Conservation (phyloP, 768 basidiomycete species). For the Russula lepida region DNA sequence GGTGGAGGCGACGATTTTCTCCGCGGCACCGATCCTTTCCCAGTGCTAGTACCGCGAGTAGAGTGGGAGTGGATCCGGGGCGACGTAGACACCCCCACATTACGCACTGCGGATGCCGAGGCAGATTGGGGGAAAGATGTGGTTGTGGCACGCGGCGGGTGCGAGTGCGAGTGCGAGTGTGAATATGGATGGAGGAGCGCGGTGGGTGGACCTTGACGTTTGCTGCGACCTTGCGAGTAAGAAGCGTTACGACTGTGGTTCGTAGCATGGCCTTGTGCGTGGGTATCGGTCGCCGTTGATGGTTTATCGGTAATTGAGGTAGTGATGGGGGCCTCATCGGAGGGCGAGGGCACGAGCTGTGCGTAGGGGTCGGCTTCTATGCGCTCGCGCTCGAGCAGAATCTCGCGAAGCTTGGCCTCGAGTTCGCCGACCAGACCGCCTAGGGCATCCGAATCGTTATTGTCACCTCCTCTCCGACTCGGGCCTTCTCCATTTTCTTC, state of each 20-base stretch:
- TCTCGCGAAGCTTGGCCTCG: constrained; percentile 53
- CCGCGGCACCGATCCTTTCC: constrained; percentile 17
- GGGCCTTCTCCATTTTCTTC: background rate
- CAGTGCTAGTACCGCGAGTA: constrained; percentile 13
- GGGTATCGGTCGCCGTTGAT: background rate
- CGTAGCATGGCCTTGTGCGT: background rate
- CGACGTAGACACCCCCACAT: background rate
- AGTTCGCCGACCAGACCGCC: constrained; percentile 48
- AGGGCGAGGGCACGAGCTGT: constrained; percentile 18
- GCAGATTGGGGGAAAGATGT: background rate
- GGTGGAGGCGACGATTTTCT: constrained; percentile 17
- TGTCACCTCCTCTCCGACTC: background rate
- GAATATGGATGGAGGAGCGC: background rate
- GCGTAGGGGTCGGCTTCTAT: constrained; percentile 29
- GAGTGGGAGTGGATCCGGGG: background rate
- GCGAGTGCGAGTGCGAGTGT: constrained; percentile 3
- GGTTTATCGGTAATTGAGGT: background rate
- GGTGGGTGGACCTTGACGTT: constrained; percentile 8
- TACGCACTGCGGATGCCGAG: background rate
- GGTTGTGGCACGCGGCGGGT: background rate
- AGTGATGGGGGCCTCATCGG: background rate
- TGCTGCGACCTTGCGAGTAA: constrained; percentile 1
- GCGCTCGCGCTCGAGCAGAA: constrained; percentile 53
- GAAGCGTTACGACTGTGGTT: background rate
- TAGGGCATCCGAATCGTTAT: background rate